Percentiles rank a stretch among this genome's conserved stretches.
Evolutionary conservation across 2,329 filamentous ascomycete genomes (phyloP).

Genomic region (Trichoderma brevicompactum): DNA sequence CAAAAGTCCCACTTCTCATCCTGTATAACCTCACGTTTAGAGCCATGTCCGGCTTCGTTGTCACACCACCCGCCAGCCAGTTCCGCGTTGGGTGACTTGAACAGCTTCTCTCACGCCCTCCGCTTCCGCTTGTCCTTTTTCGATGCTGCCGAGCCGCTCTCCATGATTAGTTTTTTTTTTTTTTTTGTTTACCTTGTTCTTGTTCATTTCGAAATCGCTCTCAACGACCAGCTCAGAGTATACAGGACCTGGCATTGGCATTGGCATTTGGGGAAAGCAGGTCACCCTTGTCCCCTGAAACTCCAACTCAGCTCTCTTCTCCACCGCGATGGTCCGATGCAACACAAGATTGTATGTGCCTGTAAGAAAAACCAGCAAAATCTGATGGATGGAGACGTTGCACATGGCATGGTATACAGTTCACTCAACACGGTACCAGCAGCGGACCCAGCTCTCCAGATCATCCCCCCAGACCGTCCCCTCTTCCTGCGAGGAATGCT

Average conservation of each 20-base stretch:
- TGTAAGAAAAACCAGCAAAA: neutral
- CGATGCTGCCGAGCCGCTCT: neutral
- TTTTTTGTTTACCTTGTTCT: neutral
- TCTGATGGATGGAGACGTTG: conserved; percentile 10
- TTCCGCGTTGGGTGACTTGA: conserved; percentile 15
- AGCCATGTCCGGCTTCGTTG: neutral
- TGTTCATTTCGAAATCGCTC: too few relatives aligned
- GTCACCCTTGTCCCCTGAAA: neutral
- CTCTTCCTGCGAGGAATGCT: neutral
- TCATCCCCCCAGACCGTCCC: conserved; percentile 4
- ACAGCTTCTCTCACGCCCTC: neutral
- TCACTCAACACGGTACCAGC: conserved; percentile 6
- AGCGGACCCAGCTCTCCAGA: conserved; percentile 1
- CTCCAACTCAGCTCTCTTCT: conserved; percentile 22
- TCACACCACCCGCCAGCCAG: conserved; percentile 9
- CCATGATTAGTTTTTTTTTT: neutral
- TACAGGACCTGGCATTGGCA: too few relatives aligned
- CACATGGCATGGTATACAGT: conserved; percentile 25
- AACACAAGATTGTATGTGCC: conserved; percentile 10
- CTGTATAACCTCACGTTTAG: conserved; percentile 7
- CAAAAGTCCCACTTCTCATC: neutral
- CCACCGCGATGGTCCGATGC: conserved; percentile 24
- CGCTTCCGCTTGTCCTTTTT: conserved; percentile 5
- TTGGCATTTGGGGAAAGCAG: neutral
- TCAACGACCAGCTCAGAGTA: too few relatives aligned